These are phyloP conservation scores for Psilocybe cubensis DNA, from an alignment of 768 basidiomycete genomes.

Conservation along the genomic window DNA sequence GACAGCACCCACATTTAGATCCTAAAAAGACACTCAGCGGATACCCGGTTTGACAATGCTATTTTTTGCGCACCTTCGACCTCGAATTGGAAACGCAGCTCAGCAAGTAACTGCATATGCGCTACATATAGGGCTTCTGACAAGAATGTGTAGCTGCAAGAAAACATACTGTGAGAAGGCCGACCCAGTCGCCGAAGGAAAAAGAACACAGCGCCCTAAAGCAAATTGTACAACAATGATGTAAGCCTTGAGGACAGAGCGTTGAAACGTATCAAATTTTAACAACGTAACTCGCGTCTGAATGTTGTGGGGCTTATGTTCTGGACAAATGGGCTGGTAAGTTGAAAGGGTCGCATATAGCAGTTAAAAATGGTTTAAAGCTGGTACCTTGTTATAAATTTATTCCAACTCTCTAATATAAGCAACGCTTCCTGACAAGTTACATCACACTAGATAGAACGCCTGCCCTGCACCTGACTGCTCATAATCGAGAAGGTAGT, in stretches of 20 bases:
- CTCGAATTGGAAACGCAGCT: background rate
- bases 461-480: background rate
- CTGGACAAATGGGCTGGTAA: background rate
- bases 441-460: conserved; percentile 1
- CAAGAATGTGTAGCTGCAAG: background rate
- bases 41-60: background rate
- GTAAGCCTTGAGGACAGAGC: too few species aligned
- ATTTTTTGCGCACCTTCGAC: background rate
- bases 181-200: too few species aligned
- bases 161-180: background rate
- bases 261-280: background rate
- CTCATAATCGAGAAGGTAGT: background rate
- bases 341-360: background rate
- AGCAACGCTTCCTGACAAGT: background rate
- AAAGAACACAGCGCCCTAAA: too few species aligned
- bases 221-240: too few species aligned
- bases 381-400: background rate
- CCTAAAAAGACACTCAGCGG: background rate
- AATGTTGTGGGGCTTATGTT: too few species aligned
- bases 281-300: too few species aligned
- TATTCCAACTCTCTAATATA: background rate
- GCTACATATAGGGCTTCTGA: background rate
- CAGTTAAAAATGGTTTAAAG: background rate
- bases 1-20: background rate
- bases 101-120: background rate